Conservation (phyloP, 345 rosid genomes). For the Raphanus raphanistrum region DNA sequence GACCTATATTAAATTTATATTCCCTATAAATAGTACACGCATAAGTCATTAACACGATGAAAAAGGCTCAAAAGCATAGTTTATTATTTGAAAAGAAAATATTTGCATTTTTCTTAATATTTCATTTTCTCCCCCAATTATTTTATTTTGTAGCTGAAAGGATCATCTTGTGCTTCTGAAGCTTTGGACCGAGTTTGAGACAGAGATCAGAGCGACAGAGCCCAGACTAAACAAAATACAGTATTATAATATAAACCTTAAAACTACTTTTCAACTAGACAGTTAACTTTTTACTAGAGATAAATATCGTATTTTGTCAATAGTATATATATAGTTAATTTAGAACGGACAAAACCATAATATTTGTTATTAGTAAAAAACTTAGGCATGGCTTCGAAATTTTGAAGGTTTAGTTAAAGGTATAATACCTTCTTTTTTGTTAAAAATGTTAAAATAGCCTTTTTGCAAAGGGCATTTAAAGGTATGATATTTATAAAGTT, state of each 20-base stretch:
- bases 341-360: not conserved
- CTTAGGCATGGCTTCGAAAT: not conserved
- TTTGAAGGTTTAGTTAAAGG: not conserved
- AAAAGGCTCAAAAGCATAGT: slow-evolving; percentile 7
- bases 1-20: slow-evolving; percentile 15
- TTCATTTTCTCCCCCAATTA: not conserved
- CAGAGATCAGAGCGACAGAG: not conserved
- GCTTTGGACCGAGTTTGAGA: not conserved
- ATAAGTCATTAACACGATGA: slow-evolving; percentile 3
- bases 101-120: too few relatives aligned
- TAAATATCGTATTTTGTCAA: not conserved
- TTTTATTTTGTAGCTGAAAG: slow-evolving; percentile 12
- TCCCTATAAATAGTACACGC: not conserved
- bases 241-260: not conserved
- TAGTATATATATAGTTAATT: not conserved
- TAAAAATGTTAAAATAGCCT: too few relatives aligned
- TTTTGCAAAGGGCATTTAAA: not conserved
- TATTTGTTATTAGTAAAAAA: not conserved
- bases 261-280: not conserved
- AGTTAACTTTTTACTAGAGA: not conserved
- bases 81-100: not conserved
- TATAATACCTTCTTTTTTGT: not conserved
- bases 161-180: not conserved
- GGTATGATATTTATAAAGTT: not conserved
- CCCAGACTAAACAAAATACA: not conserved